Base-by-base conservation (phyloP, 805 yeast genomes). In the Yarrowia deformans region DNA sequence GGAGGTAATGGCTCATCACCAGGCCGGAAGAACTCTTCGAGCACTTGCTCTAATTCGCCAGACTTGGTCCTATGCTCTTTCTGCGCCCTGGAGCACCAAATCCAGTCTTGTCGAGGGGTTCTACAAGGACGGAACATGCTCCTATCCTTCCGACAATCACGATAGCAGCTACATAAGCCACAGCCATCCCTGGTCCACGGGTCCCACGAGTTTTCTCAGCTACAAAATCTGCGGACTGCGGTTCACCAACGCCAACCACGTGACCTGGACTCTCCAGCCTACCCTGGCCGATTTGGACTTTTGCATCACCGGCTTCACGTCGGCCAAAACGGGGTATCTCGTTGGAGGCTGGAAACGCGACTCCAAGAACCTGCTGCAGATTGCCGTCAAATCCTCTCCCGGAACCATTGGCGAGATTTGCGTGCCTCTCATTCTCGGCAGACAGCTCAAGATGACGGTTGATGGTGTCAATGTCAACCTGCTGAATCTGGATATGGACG, bases 111-210 rank as follows among this genome's bases (percentile, higher is more conserved):
- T 56, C 2, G 63, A 56, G 23, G 63, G 63, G 2, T 56, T 40
- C 63, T 56, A 56, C 39, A 56, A 56, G 16, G 63, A 56, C n/a
- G 63, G 63, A 40, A 56, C 63, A 14, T 56, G 63, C 19, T 42
- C 46, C 1, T 56, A 56, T 7, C 63, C 63, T 10, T 40, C 37
- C 7, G 48, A 56, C 8, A 42, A 42, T 2, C 48, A 56, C 12
- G 63, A 56, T n/a, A 42, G 48, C 35, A 40, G 48, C 37, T 56
- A 56, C 23, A 56, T 56, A 29, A 56, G 63, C 23, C 63, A 56
- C n/a, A 29, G 48, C 16, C 63, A 56, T 10, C 63, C 63, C n/a
- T 56, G 63, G 63, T 23, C 48, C 1, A 56, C 63, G 0, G 63
- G 23, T 7, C 63, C 63, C 2, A 56, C 63, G 2, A 16, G 29